Conservation (phyloP, 78 protist genomes). For the Planoprotostelium fungivorum region DNA sequence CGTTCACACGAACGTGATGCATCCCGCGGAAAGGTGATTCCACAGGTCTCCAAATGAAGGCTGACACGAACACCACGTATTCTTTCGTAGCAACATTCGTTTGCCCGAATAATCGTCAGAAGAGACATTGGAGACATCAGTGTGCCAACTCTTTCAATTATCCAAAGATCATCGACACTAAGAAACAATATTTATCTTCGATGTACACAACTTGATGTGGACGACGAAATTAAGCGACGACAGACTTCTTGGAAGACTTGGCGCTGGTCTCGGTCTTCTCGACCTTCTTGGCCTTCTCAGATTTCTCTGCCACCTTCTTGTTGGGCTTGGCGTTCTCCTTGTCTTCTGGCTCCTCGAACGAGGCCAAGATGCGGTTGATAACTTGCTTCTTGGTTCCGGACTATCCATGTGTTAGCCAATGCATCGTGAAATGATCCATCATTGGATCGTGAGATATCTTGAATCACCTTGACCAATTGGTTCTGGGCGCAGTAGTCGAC, state of each 20-base stretch:
- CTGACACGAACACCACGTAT: too few species aligned
- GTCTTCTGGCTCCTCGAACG: slow-evolving; percentile 7
- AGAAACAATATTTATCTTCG: too few species aligned
- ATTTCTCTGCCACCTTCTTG: background rate
- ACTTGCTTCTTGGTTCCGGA: slow-evolving; percentile 44
- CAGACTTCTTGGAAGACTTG: slow-evolving; percentile 4
- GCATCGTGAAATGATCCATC: slow-evolving; percentile 9
- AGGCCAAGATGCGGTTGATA: slow-evolving; percentile 28
- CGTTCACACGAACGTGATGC: too few species aligned
- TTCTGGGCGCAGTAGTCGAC: background rate
- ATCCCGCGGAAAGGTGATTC: too few species aligned
- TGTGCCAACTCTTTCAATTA: too few species aligned
- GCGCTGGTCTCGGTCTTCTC: slow-evolving; percentile 21
- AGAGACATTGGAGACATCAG: too few species aligned
- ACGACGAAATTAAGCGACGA: background rate
- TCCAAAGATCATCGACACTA: too few species aligned
- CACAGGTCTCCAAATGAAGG: too few species aligned
- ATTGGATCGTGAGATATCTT: background rate
- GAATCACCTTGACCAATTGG: background rate
- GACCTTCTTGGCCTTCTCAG: background rate
- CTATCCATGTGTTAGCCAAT: slow-evolving; percentile 14
- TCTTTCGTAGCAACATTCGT: too few species aligned
- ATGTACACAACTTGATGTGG: too few species aligned
- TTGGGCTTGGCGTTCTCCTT: background rate
- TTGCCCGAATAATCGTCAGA: too few species aligned